Base-by-base conservation (phyloP, 345 rosid genomes). In the Leavenworthia alabamica region DNA sequence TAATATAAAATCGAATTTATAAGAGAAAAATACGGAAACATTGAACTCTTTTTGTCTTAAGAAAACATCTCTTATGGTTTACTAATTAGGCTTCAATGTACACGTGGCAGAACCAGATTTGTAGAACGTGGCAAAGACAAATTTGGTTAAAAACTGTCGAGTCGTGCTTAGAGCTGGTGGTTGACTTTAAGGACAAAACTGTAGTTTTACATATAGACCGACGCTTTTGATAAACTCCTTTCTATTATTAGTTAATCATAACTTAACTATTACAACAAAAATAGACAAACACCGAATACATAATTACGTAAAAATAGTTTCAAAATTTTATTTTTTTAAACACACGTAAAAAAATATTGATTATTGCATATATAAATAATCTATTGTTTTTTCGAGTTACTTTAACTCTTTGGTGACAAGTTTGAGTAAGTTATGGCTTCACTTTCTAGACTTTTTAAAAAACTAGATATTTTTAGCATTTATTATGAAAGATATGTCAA, bases 91-190 rank as follows among this genome's bases (percentile, higher is more conserved):
- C 52, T 22, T 22, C n/a, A 4, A 5, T 42, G 23, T 12, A 16
- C 9, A 68, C 67, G 67, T 60, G 73, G 61, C 66, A 1, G 0
- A 17, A 12, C 2, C 2, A 0, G 3, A 55, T 46, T 54, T 14
- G 74, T 54, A 45, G 23, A 19, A 70, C 68, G 64, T 70, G 74
- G 62, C 13, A 6, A 45, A 11, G 74, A 54, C 52, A 61, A 61
- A 46, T 7, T 7, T 69, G 17, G 68, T 55, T 36, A 48, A 15
- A 68, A 31, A 1, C 32, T 28, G 49, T 33, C 12, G 53, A 60
- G 47, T 60, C 73, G 73, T 60, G 73, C 66, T 32, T 60, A 5
- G 47, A 42, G 61, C 55, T 53, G 73, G 26, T 35, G 56, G 62
- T 60, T 69, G 67, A 69, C 67, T 69, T n/a, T 4, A 68, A 7